Percentiles rank a stretch among this genome's conserved stretches.
phyloP scores from a whole-genome alignment of 2,329 filamentous ascomycete species.

The Raffaelea deltoideospora region DNA sequence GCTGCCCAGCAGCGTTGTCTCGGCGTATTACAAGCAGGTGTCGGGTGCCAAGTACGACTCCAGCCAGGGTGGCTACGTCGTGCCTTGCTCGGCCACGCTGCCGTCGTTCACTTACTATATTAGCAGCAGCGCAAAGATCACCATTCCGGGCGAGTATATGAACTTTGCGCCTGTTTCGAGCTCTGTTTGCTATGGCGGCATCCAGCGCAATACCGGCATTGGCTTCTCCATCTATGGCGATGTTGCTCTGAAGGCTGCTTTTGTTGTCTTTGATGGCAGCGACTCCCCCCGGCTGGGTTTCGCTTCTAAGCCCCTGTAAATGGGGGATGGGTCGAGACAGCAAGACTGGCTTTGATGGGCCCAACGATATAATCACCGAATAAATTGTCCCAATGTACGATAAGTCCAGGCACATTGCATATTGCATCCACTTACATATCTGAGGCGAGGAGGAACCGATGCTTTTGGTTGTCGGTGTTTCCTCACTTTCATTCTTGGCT shows the following conservation, averaged over 20 bases:
- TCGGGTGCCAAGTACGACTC: conserved; percentile 22
- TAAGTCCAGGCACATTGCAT: too few relatives aligned
- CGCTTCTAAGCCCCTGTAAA: conserved; percentile 10
- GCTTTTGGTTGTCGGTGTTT: too few relatives aligned
- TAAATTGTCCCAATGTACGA: too few relatives aligned
- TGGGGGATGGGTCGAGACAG: too few relatives aligned
- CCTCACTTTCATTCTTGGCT: too few relatives aligned
- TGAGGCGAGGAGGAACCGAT: too few relatives aligned
- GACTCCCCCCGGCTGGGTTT: conserved; percentile 11
- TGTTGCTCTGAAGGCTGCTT: conserved; percentile 13
- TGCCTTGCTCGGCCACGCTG: conserved; percentile 29
- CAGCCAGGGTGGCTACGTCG: conserved; percentile 32
- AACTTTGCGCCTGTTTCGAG: conserved; percentile 29
- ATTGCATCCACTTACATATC: too few relatives aligned
- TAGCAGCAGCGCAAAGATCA: conserved; percentile 26
- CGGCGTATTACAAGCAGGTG: conserved; percentile 36
- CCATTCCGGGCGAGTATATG: conserved; percentile 32
- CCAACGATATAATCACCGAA: too few relatives aligned
- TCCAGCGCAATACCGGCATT: conserved; percentile 28
- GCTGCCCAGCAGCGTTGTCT: conserved; percentile 28
- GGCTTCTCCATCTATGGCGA: conserved; percentile 14
- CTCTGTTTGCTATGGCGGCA: conserved; percentile 45
- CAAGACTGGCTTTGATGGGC: too few relatives aligned
- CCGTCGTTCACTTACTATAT: conserved; percentile 35
- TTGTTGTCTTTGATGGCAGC: conserved; percentile 13